Percentiles rank a stretch among this genome's conserved stretches.
phyloP scores from a whole-genome alignment of 257 asterid species.

The Fraxinus excelsior region DNA sequence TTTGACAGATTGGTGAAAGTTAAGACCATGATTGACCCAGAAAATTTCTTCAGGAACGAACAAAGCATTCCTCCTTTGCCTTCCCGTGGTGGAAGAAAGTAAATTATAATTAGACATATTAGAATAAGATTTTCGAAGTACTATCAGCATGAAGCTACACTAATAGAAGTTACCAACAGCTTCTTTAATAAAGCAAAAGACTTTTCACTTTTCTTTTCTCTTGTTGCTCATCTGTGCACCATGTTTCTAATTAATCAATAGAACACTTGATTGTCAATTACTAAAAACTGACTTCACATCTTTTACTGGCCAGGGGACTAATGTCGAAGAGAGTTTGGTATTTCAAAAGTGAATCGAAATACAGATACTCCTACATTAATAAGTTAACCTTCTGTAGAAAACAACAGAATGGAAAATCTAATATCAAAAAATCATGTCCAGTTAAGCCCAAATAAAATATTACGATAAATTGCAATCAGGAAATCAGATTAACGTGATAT shows the following conservation, averaged over 20 bases:
- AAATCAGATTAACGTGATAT: neutral
- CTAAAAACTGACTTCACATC: neutral
- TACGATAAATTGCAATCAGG: neutral
- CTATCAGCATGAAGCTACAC: neutral
- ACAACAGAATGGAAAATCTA: neutral
- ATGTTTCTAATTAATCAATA: neutral
- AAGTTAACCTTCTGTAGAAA: neutral
- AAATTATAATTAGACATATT: neutral
- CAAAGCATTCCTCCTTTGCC: conserved; percentile 40
- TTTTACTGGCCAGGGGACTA: neutral
- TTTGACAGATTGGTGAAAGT: conserved; percentile 43
- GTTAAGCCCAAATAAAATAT: neutral
- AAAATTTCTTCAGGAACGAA: conserved; percentile 44
- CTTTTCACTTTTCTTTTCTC: too few species aligned
- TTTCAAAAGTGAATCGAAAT: neutral
- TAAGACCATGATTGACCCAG: conserved; percentile 38
- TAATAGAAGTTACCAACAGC: neutral
- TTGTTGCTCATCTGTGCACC: neutral
- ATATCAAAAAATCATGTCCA: neutral
- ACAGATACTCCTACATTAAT: neutral
- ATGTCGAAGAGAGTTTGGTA: neutral
- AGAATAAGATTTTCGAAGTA: neutral
- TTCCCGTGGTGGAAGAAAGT: neutral
- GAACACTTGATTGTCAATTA: neutral
- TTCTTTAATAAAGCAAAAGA: neutral